Percentiles rank a stretch among this genome's conserved stretches.
phyloP scores from a whole-genome alignment of 2,329 filamentous ascomycete genomes.

The Lachnellula hyalina region DNA sequence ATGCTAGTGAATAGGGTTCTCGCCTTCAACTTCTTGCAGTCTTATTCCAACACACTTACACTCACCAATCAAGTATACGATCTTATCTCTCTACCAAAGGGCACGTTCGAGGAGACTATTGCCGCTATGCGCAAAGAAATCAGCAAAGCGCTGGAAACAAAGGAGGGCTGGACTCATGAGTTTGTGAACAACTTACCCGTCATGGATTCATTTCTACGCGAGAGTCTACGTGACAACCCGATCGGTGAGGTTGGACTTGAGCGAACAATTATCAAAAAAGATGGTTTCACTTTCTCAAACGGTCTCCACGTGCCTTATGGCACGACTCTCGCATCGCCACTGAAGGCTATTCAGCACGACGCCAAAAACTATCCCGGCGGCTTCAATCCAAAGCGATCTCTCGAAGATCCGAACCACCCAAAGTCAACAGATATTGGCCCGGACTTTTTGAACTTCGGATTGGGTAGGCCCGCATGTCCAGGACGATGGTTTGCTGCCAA shows the following conservation, averaged over 20 bases:
- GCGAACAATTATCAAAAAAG: background rate
- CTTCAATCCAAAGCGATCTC: background rate
- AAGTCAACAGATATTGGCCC: background rate
- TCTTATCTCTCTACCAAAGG: background rate
- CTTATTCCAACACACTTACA: background rate
- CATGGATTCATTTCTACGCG: background rate
- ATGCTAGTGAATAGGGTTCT: background rate
- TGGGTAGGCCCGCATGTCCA: constrained; percentile 1
- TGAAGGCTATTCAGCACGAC: background rate
- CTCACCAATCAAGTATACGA: background rate
- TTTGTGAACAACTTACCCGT: background rate
- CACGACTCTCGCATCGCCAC: background rate
- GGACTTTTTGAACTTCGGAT: background rate
- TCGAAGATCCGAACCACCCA: background rate
- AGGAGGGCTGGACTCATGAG: background rate
- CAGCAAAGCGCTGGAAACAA: background rate
- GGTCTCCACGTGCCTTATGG: background rate
- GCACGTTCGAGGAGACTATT: background rate
- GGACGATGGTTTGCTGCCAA: constrained; percentile 2
- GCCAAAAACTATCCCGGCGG: background rate
- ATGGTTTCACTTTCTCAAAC: background rate
- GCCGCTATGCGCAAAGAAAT: background rate
- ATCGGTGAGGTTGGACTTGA: background rate
- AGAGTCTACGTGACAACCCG: background rate
- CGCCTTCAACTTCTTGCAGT: background rate